Base-by-base conservation (phyloP, 163 green algal genomes). In the Chlamydomonas reinhardtii region DNA sequence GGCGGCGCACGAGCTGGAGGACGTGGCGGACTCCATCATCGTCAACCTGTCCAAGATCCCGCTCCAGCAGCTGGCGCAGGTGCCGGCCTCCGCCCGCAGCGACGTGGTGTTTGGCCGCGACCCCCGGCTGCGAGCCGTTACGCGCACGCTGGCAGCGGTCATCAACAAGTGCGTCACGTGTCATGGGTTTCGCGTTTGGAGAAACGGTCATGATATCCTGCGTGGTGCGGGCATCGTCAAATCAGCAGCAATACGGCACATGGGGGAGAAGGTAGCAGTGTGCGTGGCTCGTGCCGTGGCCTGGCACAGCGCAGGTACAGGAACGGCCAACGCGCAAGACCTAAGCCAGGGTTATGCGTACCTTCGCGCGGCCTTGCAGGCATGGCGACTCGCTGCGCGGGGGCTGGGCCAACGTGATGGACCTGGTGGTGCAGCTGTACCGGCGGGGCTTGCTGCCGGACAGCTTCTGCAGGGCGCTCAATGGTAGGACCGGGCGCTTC, bases 401-500 rank as follows among this genome's bases (percentile, higher is more conserved):
- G 31, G 96, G 95, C 25, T 99, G 97, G 97, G 89, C 92, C 25
- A 96, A 97, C 86, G 90, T 99, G 27, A 82, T 98, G 85, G 96
- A 98, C 82, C 93, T 93, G 37, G 71, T 98, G 34, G 68, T 98
- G 79, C 91, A 95, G 22, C 91, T 99, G 80, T 95, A 98, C 91
- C 94, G 92, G 65, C 85, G 96, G 34, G 92, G 92, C 34, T 83
- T 98, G 75, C 92, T 99, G 88, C 94, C 97, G n/a, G 86, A 90
- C 74, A 73, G 54, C n/a, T 90, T 90, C 73, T 86, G 73, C 34
- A 54, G 54, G 39, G 76, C 85, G 32, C 76, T 89, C 29, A 68
- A 74, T 48, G 76, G 76, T 70, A 74, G 19, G 85, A 22, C 48
- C 17, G 48, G 48, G 48, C 48, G 48, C 48, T 56, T 56, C 11